Evolutionary conservation across 208 protist genomes (phyloP).

Genomic region (Leishmania aethiopica): DNA sequence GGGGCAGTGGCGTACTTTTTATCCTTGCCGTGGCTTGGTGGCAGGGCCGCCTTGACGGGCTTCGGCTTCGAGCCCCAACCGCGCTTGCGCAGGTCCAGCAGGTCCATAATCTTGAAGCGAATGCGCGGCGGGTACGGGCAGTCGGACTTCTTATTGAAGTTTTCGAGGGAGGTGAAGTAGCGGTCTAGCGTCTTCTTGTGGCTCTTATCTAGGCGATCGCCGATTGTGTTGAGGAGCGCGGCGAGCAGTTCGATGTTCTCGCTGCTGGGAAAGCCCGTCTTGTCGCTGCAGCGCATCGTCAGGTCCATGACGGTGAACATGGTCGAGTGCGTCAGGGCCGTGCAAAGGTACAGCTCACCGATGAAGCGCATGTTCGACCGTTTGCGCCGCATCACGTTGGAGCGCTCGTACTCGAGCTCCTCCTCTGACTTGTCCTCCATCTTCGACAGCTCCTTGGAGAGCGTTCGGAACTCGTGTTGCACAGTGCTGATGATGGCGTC

Average conservation of each 20-base stretch:
- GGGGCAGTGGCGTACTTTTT: constrained; percentile 9
- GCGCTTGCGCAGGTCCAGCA: constrained; percentile 77
- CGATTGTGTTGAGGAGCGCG: constrained; percentile 76
- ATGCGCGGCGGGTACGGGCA: constrained; percentile 79
- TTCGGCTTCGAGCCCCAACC: constrained; percentile 50
- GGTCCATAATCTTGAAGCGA: constrained; percentile 88
- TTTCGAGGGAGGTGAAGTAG: constrained; percentile 60
- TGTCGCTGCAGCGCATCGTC: constrained; percentile 52
- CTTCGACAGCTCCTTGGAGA: constrained; percentile 20
- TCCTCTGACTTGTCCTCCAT: constrained; percentile 54
- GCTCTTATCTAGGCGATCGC: constrained; percentile 65
- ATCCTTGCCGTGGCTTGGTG: constrained; percentile 7
- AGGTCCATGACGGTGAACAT: constrained; percentile 76
- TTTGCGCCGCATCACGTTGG: constrained; percentile 83
- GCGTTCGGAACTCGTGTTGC: constrained; percentile 66
- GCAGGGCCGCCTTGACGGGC: constrained; percentile 21
- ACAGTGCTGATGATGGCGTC: constrained; percentile 65
- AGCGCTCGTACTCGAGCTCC: constrained; percentile 56
- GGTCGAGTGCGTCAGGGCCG: constrained; percentile 65
- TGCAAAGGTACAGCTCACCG: constrained; percentile 81
- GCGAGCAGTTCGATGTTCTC: constrained; percentile 85
- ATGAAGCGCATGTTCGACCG: constrained; percentile 90
- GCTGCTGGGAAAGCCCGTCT: constrained; percentile 48
- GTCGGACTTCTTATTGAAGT: constrained; percentile 47
- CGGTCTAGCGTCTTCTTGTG: constrained; percentile 52